phyloP scores from a whole-genome alignment of 208 protist genomes.

The Acanthamoeba lenticulata region DNA sequence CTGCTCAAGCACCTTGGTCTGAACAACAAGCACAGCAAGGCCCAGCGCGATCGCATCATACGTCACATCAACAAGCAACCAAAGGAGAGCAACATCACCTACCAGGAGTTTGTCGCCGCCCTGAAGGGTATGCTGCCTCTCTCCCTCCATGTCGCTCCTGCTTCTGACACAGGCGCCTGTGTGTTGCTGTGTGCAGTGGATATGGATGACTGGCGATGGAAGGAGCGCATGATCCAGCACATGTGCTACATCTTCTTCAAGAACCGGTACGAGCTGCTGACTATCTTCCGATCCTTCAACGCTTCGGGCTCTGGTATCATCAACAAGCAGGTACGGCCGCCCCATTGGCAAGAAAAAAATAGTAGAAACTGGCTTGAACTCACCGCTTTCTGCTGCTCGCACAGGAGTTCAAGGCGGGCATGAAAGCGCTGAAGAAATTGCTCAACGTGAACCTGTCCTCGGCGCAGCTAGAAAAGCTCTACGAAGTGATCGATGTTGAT shows the following conservation, averaged over 20 bases:
- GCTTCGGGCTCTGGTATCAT: background rate
- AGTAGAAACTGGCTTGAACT: background rate
- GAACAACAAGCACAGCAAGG: constrained; percentile 1
- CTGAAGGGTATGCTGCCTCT: background rate
- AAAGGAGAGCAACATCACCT: background rate
- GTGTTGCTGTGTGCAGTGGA: background rate
- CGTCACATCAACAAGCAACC: background rate
- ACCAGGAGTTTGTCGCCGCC: background rate
- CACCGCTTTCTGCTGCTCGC: background rate
- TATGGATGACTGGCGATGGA: constrained; percentile 46
- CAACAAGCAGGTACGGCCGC: background rate
- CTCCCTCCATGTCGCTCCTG: background rate
- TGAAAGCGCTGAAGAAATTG: constrained; percentile 34
- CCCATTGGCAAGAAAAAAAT: background rate
- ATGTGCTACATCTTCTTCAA: constrained; percentile 61
- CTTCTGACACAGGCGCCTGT: background rate
- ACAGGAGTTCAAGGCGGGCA: constrained; percentile 55
- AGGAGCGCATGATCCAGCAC: constrained; percentile 40
- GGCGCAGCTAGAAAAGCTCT: constrained; percentile 32
- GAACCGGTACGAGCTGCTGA: constrained; percentile 39
- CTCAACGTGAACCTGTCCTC: constrained; percentile 44
- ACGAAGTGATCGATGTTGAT: constrained; percentile 27
- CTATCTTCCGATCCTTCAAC: constrained; percentile 42
- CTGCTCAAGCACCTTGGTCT: constrained; percentile 48
- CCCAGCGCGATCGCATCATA: background rate